Base-by-base conservation (phyloP, 305 asterid species). In the Lippia alba region DNA sequence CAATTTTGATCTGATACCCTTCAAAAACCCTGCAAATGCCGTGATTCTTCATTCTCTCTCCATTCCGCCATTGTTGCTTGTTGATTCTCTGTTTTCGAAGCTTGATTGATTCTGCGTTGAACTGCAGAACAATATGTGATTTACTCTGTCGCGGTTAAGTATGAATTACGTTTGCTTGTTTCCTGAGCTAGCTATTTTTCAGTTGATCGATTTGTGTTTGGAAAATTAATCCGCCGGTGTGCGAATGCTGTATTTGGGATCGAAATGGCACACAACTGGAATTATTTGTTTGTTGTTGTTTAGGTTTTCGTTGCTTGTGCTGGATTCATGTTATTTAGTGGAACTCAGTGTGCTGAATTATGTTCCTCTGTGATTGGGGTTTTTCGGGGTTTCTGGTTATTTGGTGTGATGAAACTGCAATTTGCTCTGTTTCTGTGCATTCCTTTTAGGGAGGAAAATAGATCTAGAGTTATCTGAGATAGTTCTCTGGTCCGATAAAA, bases 311-410 rank as follows among this genome's bases (percentile, higher is more conserved):
- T 54, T n/a, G 15, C 56, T 51, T 5, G 12, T 12, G 4, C 11
- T 4, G 20, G 5, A 32, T 61, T 41, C 36, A 3, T 61, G 54
- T 32, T 40, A 10, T 20, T 24, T 8, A 67, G 65, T 56, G 20
- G 20, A 36, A 57, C 16, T 50, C 17, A 54, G 11, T 48, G 48
- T n/a, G 15, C 15, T 24, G 32, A 46, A 9, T 65, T 65, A 17
- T 16, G 32, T 48, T 65, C 5, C 67, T 51, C 57, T 0, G 64
- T 54, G 57, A 62, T 64, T 63, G 66, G 66, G 74, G 17, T 40
- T 53, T 12, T 64, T 34, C 0, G 20, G 17, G 40, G 57, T 45
- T 56, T 18, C 34, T 54, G 44, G 46, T 11, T 5, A 36, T 7
- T 36, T 3, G 34, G 59, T 18, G 24, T 16, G 48, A 5, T 62